Percentiles rank a stretch among this genome's conserved stretches.
phyloP scores from a whole-genome alignment of 768 basidiomycete species.

The Kwoniella dendrophila region DNA sequence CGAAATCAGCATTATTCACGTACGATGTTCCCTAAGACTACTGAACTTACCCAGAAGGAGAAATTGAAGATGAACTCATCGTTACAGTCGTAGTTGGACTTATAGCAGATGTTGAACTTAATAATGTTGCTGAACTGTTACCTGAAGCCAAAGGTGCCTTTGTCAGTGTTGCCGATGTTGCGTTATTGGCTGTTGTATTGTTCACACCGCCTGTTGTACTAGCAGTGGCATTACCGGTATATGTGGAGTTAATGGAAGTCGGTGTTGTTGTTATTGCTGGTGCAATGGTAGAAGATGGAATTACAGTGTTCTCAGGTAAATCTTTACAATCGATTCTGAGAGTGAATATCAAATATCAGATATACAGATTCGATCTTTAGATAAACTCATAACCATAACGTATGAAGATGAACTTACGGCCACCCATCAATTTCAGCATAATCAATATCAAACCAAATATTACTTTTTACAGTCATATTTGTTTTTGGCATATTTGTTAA shows the following conservation, averaged over 20 bases:
- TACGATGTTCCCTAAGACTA: background rate
- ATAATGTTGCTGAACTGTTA: background rate
- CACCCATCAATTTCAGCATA: constrained; percentile 12
- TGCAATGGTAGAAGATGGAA: background rate
- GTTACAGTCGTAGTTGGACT: constrained; percentile 5
- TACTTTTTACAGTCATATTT: background rate
- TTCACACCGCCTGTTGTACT: background rate
- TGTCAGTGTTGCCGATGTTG: background rate
- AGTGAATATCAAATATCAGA: background rate
- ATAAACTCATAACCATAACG: background rate
- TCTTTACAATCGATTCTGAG: constrained; percentile 15
- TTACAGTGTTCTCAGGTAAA: constrained; percentile 9
- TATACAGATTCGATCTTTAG: background rate
- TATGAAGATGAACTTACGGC: constrained; percentile 16
- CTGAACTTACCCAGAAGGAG: background rate
- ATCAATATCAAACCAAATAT: constrained; percentile 23
- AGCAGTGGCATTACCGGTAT: background rate
- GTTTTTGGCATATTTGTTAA: constrained; percentile 13
- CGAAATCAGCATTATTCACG: background rate
- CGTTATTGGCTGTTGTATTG: background rate
- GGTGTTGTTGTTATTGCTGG: constrained; percentile 4
- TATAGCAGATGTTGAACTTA: background rate
- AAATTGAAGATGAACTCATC: background rate
- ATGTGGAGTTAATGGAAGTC: constrained; percentile 4
- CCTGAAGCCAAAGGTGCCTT: background rate